These are phyloP conservation scores for Coemansia sp. DNA, from an alignment of 192 early-diverging fungal species.

Conservation along the genomic window DNA sequence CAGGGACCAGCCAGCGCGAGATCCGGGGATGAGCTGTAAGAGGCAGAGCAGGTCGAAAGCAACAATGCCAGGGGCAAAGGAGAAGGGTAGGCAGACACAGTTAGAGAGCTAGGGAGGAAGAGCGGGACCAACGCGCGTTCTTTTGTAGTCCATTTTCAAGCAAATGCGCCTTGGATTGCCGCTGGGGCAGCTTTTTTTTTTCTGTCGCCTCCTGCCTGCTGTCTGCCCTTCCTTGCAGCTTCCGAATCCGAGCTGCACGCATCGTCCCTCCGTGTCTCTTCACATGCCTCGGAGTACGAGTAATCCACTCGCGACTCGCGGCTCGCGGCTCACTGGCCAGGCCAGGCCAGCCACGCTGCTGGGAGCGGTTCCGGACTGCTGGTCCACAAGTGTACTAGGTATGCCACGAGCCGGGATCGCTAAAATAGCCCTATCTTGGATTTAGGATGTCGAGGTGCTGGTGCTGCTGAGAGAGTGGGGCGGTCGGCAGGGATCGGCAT, in stretches of 20 bases:
- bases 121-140: neutral
- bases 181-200: neutral
- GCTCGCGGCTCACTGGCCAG: neutral
- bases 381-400: neutral
- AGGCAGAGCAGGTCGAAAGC: neutral
- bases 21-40: neutral
- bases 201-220: neutral
- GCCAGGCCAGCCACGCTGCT: neutral
- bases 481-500: neutral
- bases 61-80: neutral
- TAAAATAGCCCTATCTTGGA: neutral
- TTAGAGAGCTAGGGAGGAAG: neutral
- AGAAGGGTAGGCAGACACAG: neutral
- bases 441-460: no score
- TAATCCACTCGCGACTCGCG: neutral
- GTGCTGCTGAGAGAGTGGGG: neutral
- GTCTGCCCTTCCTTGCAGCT: neutral
- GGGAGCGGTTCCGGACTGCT: neutral
- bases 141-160: constrained; percentile 5
- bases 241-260: constrained; percentile 3
- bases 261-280: neutral
- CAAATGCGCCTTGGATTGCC: neutral
- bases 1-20: neutral
- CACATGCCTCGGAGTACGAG: neutral
- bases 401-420: neutral